Percentiles rank a stretch among this genome's conserved stretches.
phyloP scores from a whole-genome alignment of 1,139 yeast genomes.

The Pichia sp. region DNA sequence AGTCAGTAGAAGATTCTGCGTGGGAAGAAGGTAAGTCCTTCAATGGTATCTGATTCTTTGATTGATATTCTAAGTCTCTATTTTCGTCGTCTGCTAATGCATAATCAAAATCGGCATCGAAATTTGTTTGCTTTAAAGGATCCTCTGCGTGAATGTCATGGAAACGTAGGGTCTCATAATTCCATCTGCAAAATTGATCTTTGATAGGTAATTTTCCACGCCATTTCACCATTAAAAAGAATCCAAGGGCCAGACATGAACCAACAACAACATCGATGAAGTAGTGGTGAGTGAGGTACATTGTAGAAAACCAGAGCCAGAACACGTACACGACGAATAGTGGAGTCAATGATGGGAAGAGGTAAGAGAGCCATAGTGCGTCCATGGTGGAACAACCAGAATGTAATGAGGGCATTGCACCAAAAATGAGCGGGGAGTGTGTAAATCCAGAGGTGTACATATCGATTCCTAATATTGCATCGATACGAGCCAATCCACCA shows the following conservation, averaged over 20 bases:
- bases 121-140: constrained; percentile 8
- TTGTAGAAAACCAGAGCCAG: constrained; percentile 98
- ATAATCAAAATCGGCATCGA: constrained; percentile 2
- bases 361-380: constrained; percentile 74
- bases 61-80: constrained; percentile 1
- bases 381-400: constrained; percentile 95
- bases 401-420: constrained; percentile 93
- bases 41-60: constrained; percentile 11
- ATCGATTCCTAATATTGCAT: constrained; percentile 68
- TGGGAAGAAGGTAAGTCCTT: constrained; percentile 19
- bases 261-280: constrained; percentile 91
- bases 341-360: constrained; percentile 61
- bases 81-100: constrained; percentile 1
- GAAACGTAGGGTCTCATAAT: constrained; percentile 37
- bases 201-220: constrained; percentile 21
- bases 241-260: constrained; percentile 22
- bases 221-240: constrained; percentile 18
- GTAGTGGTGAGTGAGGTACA: constrained; percentile 96
- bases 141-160: constrained; percentile 19
- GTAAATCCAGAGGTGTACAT: constrained; percentile 81
- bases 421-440: constrained; percentile 91
- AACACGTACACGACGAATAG: constrained; percentile 69
- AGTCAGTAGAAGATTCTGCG: too few species aligned
- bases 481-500: constrained; percentile 93
- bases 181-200: constrained; percentile 77